These are phyloP conservation scores for Ziziphus jujuba DNA, from an alignment of 306 rosid species.

Conservation along the genomic window DNA sequence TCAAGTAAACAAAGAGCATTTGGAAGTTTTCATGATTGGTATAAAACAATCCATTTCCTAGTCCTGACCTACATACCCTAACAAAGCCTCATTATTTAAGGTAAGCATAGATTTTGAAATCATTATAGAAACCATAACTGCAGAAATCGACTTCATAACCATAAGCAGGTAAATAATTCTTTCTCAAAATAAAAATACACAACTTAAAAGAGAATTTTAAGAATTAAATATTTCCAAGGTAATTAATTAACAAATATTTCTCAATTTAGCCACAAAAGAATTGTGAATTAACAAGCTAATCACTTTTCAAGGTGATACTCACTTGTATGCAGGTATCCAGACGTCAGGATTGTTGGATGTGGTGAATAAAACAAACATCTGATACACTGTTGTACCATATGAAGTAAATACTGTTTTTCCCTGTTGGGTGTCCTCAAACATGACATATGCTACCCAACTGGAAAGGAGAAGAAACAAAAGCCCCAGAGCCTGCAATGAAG, in stretches of 20 bases:
- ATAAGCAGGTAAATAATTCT: no score
- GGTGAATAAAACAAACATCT: constrained; percentile 81
- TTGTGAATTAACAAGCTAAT: not conserved
- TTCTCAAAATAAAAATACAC: no score
- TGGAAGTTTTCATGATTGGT: no score
- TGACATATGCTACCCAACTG: constrained; percentile 93
- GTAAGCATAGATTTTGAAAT: no score
- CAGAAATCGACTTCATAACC: no score
- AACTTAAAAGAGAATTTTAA: not conserved
- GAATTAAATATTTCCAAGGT: not conserved
- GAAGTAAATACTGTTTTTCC: constrained; percentile 84
- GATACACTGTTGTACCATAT: constrained; percentile 72
- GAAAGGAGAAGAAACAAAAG: constrained; percentile 88
- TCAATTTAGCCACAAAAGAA: not conserved
- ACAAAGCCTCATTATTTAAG: no score
- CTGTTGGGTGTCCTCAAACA: constrained; percentile 89
- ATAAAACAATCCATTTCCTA: no score
- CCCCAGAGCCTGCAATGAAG: constrained; percentile 73
- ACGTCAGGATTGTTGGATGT: constrained; percentile 97
- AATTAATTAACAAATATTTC: not conserved
- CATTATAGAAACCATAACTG: no score
- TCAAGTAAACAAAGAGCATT: no score
- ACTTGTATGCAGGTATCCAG: constrained; percentile 99
- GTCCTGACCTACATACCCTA: no score
- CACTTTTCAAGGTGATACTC: constrained; percentile 35